A percentile compares a stretch with the other conserved stretches of the same genome.
Conservation (phyloP, 768 basidiomycete species). For the Hortiboletus campestris region DNA sequence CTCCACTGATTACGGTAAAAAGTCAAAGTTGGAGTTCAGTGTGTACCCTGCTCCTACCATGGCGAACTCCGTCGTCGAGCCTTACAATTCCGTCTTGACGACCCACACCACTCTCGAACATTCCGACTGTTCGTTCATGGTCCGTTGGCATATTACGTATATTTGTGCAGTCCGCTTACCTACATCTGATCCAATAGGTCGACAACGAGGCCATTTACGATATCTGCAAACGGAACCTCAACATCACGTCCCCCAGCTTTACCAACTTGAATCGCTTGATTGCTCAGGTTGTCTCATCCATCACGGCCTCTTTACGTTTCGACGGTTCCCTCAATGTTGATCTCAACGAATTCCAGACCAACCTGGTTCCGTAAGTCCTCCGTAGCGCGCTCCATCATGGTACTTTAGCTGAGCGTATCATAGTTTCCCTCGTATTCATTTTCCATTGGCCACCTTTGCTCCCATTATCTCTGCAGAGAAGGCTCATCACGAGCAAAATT, state of each 20-base stretch:
- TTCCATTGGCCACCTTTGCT: constrained; percentile 95
- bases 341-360: constrained; percentile 98
- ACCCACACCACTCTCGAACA: constrained; percentile 99
- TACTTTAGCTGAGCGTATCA: background rate
- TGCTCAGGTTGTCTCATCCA: constrained; percentile 97
- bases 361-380: constrained; percentile 85
- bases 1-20: constrained; percentile 97
- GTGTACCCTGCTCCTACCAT: constrained; percentile 94
- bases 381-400: background rate
- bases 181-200: constrained; percentile 38
- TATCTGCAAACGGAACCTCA: constrained; percentile 87
- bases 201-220: constrained; percentile 84
- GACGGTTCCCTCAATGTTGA: constrained; percentile 66
- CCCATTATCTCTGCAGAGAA: constrained; percentile 94
- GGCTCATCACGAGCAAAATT: constrained; percentile 95
- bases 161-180: constrained; percentile 2
- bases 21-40: constrained; percentile 97
- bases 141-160: constrained; percentile 28
- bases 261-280: constrained; percentile 95
- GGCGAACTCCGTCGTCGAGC: constrained; percentile 95
- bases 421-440: constrained; percentile 97
- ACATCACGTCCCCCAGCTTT: constrained; percentile 84
- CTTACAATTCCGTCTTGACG: constrained; percentile 95
- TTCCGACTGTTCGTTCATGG: constrained; percentile 99
- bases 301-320: constrained; percentile 85